Evolutionary conservation across 306 rosid genomes (phyloP).

Genomic region (Vigna reflexopilosa): DNA sequence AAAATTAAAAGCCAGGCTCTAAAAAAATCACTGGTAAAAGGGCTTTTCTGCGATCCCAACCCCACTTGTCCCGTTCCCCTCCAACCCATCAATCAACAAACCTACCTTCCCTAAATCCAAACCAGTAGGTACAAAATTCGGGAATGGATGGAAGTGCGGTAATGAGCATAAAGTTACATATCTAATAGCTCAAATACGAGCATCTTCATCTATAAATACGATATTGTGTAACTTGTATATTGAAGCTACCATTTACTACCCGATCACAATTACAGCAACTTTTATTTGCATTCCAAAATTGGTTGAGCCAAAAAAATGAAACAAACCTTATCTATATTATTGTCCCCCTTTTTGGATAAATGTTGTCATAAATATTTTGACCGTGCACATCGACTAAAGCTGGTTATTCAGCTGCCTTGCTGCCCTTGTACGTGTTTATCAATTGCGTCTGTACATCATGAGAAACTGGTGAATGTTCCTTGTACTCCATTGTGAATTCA

Average conservation of each 20-base stretch:
- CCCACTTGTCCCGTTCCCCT: not conserved
- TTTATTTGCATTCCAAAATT: constrained; percentile 60
- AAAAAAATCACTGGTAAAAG: not conserved
- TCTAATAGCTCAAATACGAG: not conserved
- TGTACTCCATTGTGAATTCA: constrained; percentile 98
- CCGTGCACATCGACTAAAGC: constrained; percentile 29
- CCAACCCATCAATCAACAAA: not conserved
- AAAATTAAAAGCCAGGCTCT: not conserved
- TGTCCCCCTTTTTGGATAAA: constrained; percentile 37
- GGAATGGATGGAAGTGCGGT: not conserved
- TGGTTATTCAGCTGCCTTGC: constrained; percentile 61
- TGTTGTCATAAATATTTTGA: constrained; percentile 29
- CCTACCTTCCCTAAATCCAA: not conserved
- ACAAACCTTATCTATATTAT: constrained; percentile 39
- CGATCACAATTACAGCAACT: constrained; percentile 9
- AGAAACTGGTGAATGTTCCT: constrained; percentile 86
- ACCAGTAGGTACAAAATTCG: not conserved
- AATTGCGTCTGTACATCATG: constrained; percentile 85
- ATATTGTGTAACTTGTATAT: constrained; percentile 24
- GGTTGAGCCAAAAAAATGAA: constrained; percentile 42
- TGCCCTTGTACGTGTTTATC: constrained; percentile 75
- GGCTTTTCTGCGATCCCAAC: not conserved
- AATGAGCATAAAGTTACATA: not conserved
- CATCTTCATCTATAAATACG: not conserved
- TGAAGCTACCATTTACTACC: constrained; percentile 5